Evolutionary conservation across 768 basidiomycete species (phyloP), one percentile per base, ranked within the genome.

Genomic region (Bullera alba): DNA sequence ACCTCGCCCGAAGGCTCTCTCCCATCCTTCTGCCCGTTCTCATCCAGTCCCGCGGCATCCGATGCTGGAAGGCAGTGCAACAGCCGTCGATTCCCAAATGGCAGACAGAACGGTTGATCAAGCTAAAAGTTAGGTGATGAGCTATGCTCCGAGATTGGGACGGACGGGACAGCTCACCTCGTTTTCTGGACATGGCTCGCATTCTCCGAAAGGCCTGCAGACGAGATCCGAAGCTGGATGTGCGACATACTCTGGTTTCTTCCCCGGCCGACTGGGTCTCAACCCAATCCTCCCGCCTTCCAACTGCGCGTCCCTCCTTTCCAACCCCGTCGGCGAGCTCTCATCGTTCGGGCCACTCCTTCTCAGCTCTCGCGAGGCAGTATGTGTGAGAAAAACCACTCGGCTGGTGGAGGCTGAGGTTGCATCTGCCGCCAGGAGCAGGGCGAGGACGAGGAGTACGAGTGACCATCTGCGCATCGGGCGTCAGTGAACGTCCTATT

Each of bases 81-180:
- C 34, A 90, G 79, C 17, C 87, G 82, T 21, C 92, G 82, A 73
- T 92, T 92, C 45, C 92, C 92, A 67, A 90, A 93, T n/a, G 92
- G 91, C 65, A 87, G 83, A 74, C 91, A 96, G 72, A 86, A 93
- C 2, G 91, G 90, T 75, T 91, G 81, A 61, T 83, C 76, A 28
- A 87, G 76, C 89, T 92, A 56, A 48, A 25, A 38, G 32, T 42
- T 54, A 23, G 60, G 22, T 32, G 35, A 21, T 12, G 1, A 42
- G n/a, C 23, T 38, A 10, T 10, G n/a, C n/a, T 28, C 4, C 17
- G 25, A 15, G 21, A 10, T 12, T 28, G 45, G 10, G 39, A 12
- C 19, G 30, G 14, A 46, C 26, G 45, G 14, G 21, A 17, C n/a
- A 38, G 57, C 75, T 43, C 43, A 77, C 77, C 56, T 76, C 74